phyloP scores from a whole-genome alignment of 805 yeast species.

The Cyberlindnera misumaiensis region DNA sequence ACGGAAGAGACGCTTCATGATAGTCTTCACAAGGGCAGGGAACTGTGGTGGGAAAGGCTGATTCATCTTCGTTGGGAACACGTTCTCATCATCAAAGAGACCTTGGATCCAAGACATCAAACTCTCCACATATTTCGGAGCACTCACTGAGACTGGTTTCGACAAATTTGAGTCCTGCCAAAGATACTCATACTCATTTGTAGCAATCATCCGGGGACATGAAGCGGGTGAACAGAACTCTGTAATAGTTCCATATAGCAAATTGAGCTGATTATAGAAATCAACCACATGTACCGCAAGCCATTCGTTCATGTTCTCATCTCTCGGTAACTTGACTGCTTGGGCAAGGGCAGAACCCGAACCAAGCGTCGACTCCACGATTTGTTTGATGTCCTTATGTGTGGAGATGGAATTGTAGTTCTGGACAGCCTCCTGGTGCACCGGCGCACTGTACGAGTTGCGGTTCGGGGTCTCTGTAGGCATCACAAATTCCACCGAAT shows the following conservation, averaged over 20 bases:
- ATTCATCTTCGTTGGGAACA: conserved; percentile 85
- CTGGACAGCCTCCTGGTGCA: background rate
- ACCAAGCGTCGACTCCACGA: conserved; percentile 94
- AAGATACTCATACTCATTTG: conserved; percentile 91
- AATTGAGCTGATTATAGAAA: conserved; percentile 91
- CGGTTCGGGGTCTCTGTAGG: background rate
- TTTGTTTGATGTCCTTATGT: conserved; percentile 73
- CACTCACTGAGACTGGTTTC: conserved; percentile 81
- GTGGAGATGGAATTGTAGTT: conserved; percentile 35
- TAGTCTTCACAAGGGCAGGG: conserved; percentile 70
- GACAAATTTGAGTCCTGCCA: conserved; percentile 80
- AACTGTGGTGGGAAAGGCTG: conserved; percentile 90
- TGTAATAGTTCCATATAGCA: conserved; percentile 93
- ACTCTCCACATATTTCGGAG: conserved; percentile 91
- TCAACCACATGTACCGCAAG: conserved; percentile 96
- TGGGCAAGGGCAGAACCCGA: conserved; percentile 85
- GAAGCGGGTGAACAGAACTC: conserved; percentile 93
- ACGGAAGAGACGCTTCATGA: conserved; percentile 85
- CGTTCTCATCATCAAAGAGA: conserved; percentile 82
- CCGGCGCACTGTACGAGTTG: conserved; percentile 2
- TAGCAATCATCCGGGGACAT: conserved; percentile 97
- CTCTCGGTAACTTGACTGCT: conserved; percentile 90
- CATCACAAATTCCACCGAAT: too few relatives aligned
- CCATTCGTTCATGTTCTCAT: conserved; percentile 92
- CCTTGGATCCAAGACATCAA: conserved; percentile 93